A percentile compares a stretch with the other conserved stretches of the same genome.
Conservation (phyloP, 2,329 filamentous ascomycete genomes). For the Cercospora zeina region DNA sequence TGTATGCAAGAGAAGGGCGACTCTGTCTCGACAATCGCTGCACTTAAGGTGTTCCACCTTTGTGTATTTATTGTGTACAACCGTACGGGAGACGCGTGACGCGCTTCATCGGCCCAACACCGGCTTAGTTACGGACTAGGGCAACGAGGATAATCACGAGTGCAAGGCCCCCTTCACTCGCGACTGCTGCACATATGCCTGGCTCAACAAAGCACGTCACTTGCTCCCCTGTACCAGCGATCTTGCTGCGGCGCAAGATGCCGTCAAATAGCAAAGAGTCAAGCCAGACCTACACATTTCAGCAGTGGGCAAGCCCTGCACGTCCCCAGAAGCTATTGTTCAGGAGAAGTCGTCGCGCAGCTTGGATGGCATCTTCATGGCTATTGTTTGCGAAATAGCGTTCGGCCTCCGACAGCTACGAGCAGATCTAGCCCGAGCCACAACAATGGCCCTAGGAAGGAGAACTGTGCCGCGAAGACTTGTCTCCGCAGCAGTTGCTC, state of each 20-base stretch:
- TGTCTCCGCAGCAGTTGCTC: background rate
- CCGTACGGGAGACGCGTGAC: conserved; percentile 7
- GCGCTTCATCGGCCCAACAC: background rate
- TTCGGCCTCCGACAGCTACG: background rate
- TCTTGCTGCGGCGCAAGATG: no score
- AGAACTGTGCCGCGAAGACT: background rate
- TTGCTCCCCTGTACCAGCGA: no score
- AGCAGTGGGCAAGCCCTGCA: no score
- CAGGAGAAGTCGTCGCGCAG: no score
- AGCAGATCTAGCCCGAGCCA: background rate
- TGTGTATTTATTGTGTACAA: conserved; percentile 1
- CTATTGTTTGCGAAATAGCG: no score
- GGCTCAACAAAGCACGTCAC: background rate
- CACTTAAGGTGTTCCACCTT: background rate
- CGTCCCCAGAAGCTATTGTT: no score
- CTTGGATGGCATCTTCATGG: no score
- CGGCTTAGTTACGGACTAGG: background rate
- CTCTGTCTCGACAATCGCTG: background rate
- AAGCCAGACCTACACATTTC: no score
- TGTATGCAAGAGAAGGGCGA: background rate
- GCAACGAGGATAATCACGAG: background rate
- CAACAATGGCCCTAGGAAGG: background rate
- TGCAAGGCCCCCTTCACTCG: background rate
- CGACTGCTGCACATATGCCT: background rate
- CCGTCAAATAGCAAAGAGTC: no score